Evolutionary conservation across 768 basidiomycete species (phyloP), one percentile per base, ranked within the genome.

Genomic region (Kwoniella sp.): DNA sequence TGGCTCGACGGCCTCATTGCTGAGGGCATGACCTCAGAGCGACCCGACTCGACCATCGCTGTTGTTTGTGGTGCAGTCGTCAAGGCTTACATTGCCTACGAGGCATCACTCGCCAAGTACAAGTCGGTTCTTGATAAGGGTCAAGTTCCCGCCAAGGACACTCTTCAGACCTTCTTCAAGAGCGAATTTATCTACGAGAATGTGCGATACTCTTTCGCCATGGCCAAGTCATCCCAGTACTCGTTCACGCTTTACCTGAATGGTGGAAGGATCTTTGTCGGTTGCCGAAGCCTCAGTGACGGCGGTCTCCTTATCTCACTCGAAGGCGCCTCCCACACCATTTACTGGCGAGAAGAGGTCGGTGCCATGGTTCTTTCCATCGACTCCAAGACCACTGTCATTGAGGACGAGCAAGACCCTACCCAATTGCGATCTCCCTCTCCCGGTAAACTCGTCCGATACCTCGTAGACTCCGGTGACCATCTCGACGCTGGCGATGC

Each of bases 391-490:
- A 99, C 96, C 17, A 96, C 94, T 80, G 85, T 97, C 83, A 93
- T 99, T 72, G 96, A 97, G 81, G 94, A 98, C 82, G 96, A 99
- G 85, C 97, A 97, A 73, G 96, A 99, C 76, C 96, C 96, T 17
- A 99, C 96, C 25, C 95, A 98, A 81, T 84, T 98, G 52, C 86
- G 96, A 73, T 93, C 91, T 76, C 96, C 96, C 9, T 92, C 89
- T 82, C 96, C 96, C 11, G 96, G 96, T 38, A 99, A 99, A 82
- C 87, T 99, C 55, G 87, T 99, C 61, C 86, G 94, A 34, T 94
- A 89, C 84, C 86, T 98, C 68, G 88, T 98, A 70, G 96, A 99
- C 75, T 94, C 91, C 63, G 96, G 96, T 8, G 96, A 99, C 66
- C 96, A 98, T 80, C 86, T 99, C 82, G 90, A 92, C 68, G 92